Base-by-base conservation (phyloP, 306 rosid species). In the Vigna hirtella region DNA sequence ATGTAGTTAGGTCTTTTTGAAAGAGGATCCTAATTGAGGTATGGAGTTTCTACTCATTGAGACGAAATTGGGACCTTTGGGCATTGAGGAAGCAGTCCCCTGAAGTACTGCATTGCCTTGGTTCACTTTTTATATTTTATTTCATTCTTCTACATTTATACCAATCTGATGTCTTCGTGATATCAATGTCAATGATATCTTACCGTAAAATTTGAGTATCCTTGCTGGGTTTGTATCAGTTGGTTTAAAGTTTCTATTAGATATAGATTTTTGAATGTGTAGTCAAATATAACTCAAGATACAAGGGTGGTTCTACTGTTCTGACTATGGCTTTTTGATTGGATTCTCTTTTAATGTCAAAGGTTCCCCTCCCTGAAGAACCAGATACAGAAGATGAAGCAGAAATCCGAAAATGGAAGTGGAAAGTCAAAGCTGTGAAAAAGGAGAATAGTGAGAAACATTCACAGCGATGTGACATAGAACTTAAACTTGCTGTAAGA, bases 401-500 rank as follows among this genome's bases (percentile, higher is more conserved):
- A 47, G 89, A 91, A 85, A 77, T 88, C n/a, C 87, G 83, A 81
- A 95, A 93, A 85, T 93, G 98, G 98, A 95, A 85, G 79, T 95
- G 99, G 99, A 93, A 88, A 83, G 81, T 91, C 28, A 95, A 93
- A 88, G 66, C 74, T 49, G 84, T 72, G n/a, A 91, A 79, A 84
- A 95, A 91, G 85, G 88, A 85, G 79, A 95, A 93, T 72, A 79
- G 28, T 5, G 97, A 93, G 87, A 89, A 88, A 78, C 98, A 95
- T 85, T 92, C 99, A 50, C 96, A 91, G 79, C 89, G 96, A 70
- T 95, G 99, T 67, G 97, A 95, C 77, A 74, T 82, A 85, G 98
- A 95, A 86, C 98, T 95, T 79, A 93, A 95, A 85, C 98, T 95
- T 48, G 87, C 91, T 64, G 99, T 95, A 92, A 88, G 97, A 74